phyloP scores from a whole-genome alignment of 139 green algal genomes.

The Chlamydomonas sphaeroides region DNA sequence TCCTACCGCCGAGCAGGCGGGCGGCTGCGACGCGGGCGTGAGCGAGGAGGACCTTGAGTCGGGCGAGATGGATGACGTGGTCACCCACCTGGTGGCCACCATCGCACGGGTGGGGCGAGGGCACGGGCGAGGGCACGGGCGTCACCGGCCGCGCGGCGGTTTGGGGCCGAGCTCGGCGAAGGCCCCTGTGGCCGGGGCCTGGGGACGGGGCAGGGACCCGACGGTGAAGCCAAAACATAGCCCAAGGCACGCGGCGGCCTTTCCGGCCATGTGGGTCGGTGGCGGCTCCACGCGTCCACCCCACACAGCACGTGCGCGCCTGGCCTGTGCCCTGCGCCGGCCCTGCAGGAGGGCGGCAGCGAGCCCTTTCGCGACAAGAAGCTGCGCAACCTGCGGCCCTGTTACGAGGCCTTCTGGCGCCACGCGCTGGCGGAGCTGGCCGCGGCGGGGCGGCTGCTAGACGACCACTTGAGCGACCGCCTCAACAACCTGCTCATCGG shows the following conservation, averaged over 20 bases:
- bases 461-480: constrained; percentile 71
- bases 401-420: constrained; percentile 75
- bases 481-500: constrained; percentile 62
- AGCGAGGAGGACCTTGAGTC: constrained; percentile 66
- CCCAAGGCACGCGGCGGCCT: too few species aligned
- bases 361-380: constrained; percentile 59
- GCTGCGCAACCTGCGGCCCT: constrained; percentile 47
- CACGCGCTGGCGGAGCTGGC: constrained; percentile 48
- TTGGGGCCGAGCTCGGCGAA: too few species aligned
- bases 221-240: too few species aligned
- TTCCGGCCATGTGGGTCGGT: too few species aligned
- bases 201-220: too few species aligned
- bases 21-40: constrained; percentile 56
- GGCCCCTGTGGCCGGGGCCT: too few species aligned
- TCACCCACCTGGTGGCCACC: constrained; percentile 49
- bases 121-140: too few species aligned
- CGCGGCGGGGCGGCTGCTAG: constrained; percentile 59
- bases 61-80: constrained; percentile 72
- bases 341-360: constrained; percentile 51
- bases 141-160: too few species aligned
- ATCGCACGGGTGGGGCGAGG: neutral
- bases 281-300: too few species aligned
- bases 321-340: too few species aligned
- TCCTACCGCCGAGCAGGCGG: constrained; percentile 59
- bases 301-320: too few species aligned